Base-by-base conservation (phyloP, 495 filamentous ascomycete genomes). In the Tuber microsphaerosporum region DNA sequence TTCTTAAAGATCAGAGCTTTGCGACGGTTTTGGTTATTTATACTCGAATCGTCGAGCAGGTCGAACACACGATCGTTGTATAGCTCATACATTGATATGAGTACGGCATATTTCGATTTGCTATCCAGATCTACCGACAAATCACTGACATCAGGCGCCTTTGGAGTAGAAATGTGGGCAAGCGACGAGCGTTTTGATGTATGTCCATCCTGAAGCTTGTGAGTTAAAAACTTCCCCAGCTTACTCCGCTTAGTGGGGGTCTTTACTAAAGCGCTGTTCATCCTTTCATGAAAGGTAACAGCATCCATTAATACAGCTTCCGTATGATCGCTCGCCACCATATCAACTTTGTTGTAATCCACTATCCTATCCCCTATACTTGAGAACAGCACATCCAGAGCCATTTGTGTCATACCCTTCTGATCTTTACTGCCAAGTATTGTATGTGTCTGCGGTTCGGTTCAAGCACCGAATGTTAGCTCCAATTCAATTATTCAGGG, bases 41-140 rank as follows among this genome's bases (percentile, higher is more conserved):
- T 34, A 26, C 17, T 82, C 84, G 74, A 84, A 86, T 71, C 86
- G 1, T 92, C 90, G 1, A 99, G 85, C 4, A 99, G 89, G 81
- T 99, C 95, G 80, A 95, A 99, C 72, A 99, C 97, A 19, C 94
- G 90, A 84, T 99, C 95, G 83, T 98, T 98, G 85, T 99, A 97
- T 26, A 99, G 95, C 84, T 99, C 96, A 84, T 97, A 99, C 95
- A 98, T 99, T 26, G 93, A 97, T 1, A 98, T 87, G 12, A 99
- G 83, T 75, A 99, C 89, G 7, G 93, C 91, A 81, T 97, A 97
- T 76, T 97, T 93, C 74, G 92, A 88, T 37, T 88, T 89, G 0
- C 87, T 85, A 73, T 95, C 93, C 75, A 89, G 85, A 8, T 90
- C 87, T 0, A 94, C 84, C 16, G 86, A 84, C 16, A 97, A 84